A percentile compares a stretch with the other conserved stretches of the same genome.
Evolutionary conservation across 805 yeast species (phyloP).

Genomic region (Barnettozyma wickerhamii): DNA sequence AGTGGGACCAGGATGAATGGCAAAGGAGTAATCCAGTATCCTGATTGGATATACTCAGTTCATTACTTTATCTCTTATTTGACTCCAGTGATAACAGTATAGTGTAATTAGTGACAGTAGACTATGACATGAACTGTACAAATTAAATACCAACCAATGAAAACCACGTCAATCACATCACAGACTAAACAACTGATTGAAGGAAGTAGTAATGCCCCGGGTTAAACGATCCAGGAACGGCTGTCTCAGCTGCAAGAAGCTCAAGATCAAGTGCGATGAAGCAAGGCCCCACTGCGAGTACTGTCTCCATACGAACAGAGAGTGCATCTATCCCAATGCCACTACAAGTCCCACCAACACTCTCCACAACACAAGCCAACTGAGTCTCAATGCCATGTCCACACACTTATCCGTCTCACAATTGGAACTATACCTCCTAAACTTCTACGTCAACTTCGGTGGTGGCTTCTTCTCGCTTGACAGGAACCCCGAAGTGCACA

Average conservation of each 20-base stretch:
- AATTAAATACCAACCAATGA: no score
- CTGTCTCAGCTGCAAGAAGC: not conserved
- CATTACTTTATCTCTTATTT: no score
- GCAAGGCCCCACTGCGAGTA: not conserved
- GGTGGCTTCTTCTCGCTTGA: constrained; percentile 18
- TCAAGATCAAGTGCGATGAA: not conserved
- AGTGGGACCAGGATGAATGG: no score
- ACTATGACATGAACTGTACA: no score
- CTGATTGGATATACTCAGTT: no score
- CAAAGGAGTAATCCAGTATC: no score
- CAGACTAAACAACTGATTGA: no score
- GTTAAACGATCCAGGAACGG: not conserved
- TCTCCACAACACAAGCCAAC: not conserved
- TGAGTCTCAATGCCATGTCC: constrained; percentile 13
- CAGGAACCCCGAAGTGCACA: constrained; percentile 7
- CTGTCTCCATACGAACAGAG: not conserved
- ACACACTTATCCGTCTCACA: constrained; percentile 13
- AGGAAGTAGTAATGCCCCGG: no score
- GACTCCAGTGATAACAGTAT: no score
- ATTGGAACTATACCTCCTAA: constrained; percentile 17
- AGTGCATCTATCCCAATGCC: not conserved
- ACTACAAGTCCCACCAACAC: not conserved
- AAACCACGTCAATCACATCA: no score
- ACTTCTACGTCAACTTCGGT: constrained; percentile 19
- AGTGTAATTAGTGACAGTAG: no score